phyloP scores from a whole-genome alignment of 2,329 filamentous ascomycete genomes.

The Paracorniculantispora psalliotae region DNA sequence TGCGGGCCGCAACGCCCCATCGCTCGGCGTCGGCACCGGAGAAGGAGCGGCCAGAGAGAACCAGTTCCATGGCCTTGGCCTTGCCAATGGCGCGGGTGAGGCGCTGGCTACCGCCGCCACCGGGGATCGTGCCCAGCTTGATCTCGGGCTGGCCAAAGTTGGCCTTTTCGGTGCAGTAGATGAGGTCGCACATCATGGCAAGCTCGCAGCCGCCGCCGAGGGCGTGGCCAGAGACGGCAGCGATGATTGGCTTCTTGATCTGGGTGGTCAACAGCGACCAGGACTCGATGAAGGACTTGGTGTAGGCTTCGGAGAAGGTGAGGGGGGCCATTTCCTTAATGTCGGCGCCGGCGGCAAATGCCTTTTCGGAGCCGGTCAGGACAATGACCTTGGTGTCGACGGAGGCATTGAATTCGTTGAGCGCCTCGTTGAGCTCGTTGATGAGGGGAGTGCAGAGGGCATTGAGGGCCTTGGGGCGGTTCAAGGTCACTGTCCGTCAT shows the following conservation, averaged over 20 bases:
- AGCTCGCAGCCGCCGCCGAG: constrained; percentile 94
- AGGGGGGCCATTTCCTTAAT: constrained; percentile 98
- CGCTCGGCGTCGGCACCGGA: constrained; percentile 76
- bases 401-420: constrained; percentile 64
- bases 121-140: constrained; percentile 88
- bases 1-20: constrained; percentile 84
- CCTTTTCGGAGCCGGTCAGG: constrained; percentile 81
- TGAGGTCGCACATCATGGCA: constrained; percentile 93
- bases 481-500: constrained; percentile 68
- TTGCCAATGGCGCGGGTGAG: constrained; percentile 80
- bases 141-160: constrained; percentile 97
- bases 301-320: constrained; percentile 84
- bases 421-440: constrained; percentile 76
- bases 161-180: constrained; percentile 81
- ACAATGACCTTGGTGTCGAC: constrained; percentile 70
- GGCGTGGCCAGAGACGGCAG: constrained; percentile 90
- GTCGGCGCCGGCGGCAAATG: constrained; percentile 93
- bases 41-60: constrained; percentile 81
- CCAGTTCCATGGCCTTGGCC: constrained; percentile 84
- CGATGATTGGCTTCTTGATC: constrained; percentile 91
- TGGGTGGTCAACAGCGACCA: constrained; percentile 83
- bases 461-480: constrained; percentile 93
- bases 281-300: constrained; percentile 84
- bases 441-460: constrained; percentile 90
- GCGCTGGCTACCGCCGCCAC: constrained; percentile 85